phyloP scores from a whole-genome alignment of 1,284 basidiomycete genomes.

The Omphalotus olearius region DNA sequence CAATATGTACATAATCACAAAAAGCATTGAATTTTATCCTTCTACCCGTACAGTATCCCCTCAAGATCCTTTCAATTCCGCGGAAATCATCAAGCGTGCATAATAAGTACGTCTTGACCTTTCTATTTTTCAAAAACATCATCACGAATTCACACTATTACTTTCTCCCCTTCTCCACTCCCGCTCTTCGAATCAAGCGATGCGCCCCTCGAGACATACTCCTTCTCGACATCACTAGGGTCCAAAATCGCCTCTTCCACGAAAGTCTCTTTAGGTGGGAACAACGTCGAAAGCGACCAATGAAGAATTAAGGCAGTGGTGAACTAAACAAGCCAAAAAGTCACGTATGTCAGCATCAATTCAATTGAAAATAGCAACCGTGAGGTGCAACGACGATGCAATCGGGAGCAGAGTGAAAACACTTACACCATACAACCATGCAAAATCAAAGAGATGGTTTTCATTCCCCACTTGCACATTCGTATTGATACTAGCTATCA shows the following conservation, averaged over 20 bases:
- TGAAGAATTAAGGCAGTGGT: constrained; percentile 35
- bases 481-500: constrained; percentile 63
- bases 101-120: too few species aligned
- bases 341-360: not conserved
- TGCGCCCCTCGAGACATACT: too few species aligned
- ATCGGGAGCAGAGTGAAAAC: not conserved
- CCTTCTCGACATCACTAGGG: not conserved
- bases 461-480: constrained; percentile 50
- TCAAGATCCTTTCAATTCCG: too few species aligned
- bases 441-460: constrained; percentile 56
- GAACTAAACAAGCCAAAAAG: constrained; percentile 25
- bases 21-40: too few species aligned
- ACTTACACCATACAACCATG: constrained; percentile 69
- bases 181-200: too few species aligned
- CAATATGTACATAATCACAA: too few species aligned
- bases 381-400: not conserved
- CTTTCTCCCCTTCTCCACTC: too few species aligned
- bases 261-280: constrained; percentile 58
- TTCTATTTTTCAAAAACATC: too few species aligned
- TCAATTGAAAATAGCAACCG: not conserved
- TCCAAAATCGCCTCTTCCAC: constrained; percentile 21
- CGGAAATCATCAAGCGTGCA: too few species aligned
- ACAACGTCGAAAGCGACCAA: constrained; percentile 45
- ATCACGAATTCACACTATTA: too few species aligned
- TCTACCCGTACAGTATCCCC: too few species aligned